Conservation (phyloP, 352 stramenopile species). For the Pythium coloratum region DNA sequence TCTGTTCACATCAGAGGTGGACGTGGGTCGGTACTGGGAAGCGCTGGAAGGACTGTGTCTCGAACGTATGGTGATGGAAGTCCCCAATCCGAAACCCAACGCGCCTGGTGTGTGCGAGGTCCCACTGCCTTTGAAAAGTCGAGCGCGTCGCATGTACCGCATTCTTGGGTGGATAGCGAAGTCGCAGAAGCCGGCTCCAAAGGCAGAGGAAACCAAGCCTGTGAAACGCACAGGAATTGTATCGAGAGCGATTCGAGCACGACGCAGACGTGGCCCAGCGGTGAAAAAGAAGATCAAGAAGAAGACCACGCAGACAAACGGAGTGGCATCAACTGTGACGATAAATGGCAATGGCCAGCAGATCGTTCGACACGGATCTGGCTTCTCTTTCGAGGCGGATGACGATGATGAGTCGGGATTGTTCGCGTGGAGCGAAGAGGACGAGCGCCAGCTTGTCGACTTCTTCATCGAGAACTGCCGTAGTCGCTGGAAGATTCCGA, state of each 20-base stretch:
- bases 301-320: constrained; percentile 1
- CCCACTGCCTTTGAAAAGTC: constrained; percentile 59
- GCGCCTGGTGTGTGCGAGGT: constrained; percentile 57
- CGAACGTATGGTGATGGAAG: constrained; percentile 81
- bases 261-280: constrained; percentile 11
- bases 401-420: constrained; percentile 22
- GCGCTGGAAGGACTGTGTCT: constrained; percentile 76
- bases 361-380: constrained; percentile 1
- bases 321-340: neutral
- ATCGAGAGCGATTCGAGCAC: constrained; percentile 45
- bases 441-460: constrained; percentile 58
- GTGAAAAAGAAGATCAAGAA: constrained; percentile 28
- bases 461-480: constrained; percentile 73
- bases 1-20: constrained; percentile 33
- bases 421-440: constrained; percentile 52
- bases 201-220: constrained; percentile 14
- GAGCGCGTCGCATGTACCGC: constrained; percentile 62
- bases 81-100: constrained; percentile 51
- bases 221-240: constrained; percentile 61
- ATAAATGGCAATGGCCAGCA: neutral
- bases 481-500: constrained; percentile 56
- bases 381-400: constrained; percentile 8
- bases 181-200: constrained; percentile 48
- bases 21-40: constrained; percentile 77
- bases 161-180: constrained; percentile 76